Evolutionary conservation across 805 yeast genomes (phyloP).

Genomic region (Metschnikowia colocasiae): DNA sequence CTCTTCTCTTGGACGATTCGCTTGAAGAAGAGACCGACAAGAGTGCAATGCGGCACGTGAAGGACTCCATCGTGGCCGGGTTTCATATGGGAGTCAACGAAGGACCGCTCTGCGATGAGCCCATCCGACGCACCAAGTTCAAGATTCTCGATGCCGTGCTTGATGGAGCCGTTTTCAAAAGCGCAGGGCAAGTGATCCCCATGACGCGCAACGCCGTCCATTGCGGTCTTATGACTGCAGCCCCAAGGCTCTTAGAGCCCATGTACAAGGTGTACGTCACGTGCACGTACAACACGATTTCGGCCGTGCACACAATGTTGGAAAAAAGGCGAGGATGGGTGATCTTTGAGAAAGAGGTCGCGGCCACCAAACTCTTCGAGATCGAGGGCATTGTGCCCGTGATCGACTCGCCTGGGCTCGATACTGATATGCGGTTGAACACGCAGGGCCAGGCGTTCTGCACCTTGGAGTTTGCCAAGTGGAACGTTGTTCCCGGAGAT

Average conservation of each 20-base stretch:
- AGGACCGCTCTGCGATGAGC: constrained; percentile 92
- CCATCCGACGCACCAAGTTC: constrained; percentile 66
- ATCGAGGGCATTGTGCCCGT: constrained; percentile 73
- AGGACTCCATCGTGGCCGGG: constrained; percentile 64
- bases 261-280: constrained; percentile 57
- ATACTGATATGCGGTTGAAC: constrained; percentile 73
- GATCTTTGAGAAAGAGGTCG: constrained; percentile 48
- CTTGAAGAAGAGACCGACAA: constrained; percentile 65
- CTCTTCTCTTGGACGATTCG: constrained; percentile 66
- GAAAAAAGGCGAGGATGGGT: constrained; percentile 66
- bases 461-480: constrained; percentile 58
- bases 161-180: constrained; percentile 45
- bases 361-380: constrained; percentile 66
- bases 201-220: constrained; percentile 82
- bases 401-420: constrained; percentile 86
- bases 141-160: constrained; percentile 60
- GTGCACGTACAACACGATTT: constrained; percentile 47
- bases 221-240: constrained; percentile 70
- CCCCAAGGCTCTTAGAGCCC: constrained; percentile 83
- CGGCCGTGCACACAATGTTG: constrained; percentile 48
- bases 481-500: constrained; percentile 87
- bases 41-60: constrained; percentile 39
- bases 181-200: constrained; percentile 74
- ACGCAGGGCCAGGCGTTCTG: constrained; percentile 79
- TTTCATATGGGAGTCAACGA: constrained; percentile 79